A percentile compares a stretch with the other conserved stretches of the same genome.
These are phyloP conservation scores for Mycena rebaudengoi DNA, from an alignment of 768 basidiomycete species.

Conservation along the genomic window DNA sequence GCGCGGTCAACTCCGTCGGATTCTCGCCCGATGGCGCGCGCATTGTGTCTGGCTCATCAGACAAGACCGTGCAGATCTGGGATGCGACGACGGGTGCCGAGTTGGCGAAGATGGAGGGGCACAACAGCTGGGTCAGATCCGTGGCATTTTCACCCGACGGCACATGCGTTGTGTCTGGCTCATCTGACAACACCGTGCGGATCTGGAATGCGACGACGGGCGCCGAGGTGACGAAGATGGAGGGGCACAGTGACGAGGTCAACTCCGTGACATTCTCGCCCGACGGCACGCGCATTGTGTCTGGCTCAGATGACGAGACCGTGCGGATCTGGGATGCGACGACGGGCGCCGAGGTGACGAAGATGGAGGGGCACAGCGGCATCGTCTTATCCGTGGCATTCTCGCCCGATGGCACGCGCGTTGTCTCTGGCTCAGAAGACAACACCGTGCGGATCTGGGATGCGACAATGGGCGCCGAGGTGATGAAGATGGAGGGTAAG, in stretches of 20 bases:
- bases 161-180: not conserved
- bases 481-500: not conserved
- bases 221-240: not conserved
- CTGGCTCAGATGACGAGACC: not conserved
- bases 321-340: not conserved
- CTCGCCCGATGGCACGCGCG: not conserved
- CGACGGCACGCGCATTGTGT: not conserved
- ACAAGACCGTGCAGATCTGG: too few relatives aligned
- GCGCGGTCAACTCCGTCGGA: not conserved
- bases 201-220: not conserved
- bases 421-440: not conserved
- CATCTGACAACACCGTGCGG: not conserved
- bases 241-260: not conserved
- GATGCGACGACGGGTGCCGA: too few relatives aligned
- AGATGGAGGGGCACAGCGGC: not conserved
- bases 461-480: not conserved
- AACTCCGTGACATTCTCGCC: not conserved
- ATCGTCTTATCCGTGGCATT: not conserved
- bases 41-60: too few relatives aligned
- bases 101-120: too few relatives aligned
- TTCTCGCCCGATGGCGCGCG: too few relatives aligned
- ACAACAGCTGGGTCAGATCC: too few relatives aligned
- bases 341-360: too few relatives aligned
- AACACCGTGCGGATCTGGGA: not conserved
- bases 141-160: not conserved